A percentile compares a stretch with the other conserved stretches of the same genome.
phyloP scores from a whole-genome alignment of 225 moss, liverwort and hornwort genomes.

The Physcomitrium patens region DNA sequence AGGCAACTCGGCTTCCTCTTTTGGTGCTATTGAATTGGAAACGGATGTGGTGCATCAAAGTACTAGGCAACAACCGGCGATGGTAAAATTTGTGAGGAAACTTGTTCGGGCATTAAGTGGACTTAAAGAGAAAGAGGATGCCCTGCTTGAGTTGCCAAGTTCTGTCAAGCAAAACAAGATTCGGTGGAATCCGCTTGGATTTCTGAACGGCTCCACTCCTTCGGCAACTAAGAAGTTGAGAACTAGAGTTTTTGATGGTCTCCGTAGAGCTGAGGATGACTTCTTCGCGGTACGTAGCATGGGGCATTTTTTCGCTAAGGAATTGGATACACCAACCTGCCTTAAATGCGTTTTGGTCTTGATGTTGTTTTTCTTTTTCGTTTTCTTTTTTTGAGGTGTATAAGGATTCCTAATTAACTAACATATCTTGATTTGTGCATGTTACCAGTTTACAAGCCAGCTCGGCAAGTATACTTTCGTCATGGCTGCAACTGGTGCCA shows the following conservation, averaged over 20 bases:
- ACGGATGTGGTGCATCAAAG: constrained; percentile 54
- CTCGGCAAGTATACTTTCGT: constrained; percentile 87
- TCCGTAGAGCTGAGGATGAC: constrained; percentile 85
- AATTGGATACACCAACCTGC: constrained; percentile 20
- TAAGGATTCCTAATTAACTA: constrained; percentile 1
- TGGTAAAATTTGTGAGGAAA: constrained; percentile 46
- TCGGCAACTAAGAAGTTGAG: constrained; percentile 62
- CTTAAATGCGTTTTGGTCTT: background rate
- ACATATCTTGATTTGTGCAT: constrained; percentile 20
- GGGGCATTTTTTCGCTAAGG: constrained; percentile 10
- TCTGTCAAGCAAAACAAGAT: constrained; percentile 37
- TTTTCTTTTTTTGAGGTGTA: background rate
- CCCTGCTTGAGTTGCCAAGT: constrained; percentile 31
- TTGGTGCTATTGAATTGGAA: constrained; percentile 37
- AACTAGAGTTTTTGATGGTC: constrained; percentile 65
- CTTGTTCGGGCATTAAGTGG: constrained; percentile 59
- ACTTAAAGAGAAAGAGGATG: constrained; percentile 46
- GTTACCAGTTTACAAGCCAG: constrained; percentile 76
- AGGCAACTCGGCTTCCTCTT: constrained; percentile 22
- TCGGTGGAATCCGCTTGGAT: constrained; percentile 67
- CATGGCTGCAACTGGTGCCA: constrained; percentile 88
- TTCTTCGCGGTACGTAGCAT: constrained; percentile 72
- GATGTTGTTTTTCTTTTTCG: constrained; percentile 18
- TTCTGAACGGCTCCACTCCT: constrained; percentile 62
- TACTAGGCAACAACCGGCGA: constrained; percentile 43